Evolutionary conservation across 2,329 filamentous ascomycete genomes (phyloP).

Genomic region (Penicillium sp.): DNA sequence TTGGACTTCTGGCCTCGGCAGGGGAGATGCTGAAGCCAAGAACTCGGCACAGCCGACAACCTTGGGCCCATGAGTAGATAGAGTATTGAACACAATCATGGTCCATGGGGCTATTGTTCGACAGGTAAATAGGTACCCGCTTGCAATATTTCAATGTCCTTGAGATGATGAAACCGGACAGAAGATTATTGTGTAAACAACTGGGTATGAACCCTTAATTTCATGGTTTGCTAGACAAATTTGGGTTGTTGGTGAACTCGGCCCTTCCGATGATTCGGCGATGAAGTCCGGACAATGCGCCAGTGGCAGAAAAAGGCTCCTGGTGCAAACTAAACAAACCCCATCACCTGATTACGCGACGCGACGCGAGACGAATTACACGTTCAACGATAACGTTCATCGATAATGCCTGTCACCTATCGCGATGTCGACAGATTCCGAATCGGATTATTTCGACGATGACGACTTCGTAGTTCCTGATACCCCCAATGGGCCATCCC

Average conservation of each 20-base stretch:
- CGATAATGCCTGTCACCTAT: not conserved
- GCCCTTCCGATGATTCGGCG: too few species aligned
- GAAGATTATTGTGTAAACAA: not conserved
- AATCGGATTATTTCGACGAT: conserved; percentile 32
- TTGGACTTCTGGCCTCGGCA: not conserved
- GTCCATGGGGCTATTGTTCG: not conserved
- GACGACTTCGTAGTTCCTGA: conserved; percentile 31
- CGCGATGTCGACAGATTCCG: conserved; percentile 31
- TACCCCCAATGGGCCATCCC: conserved; percentile 22
- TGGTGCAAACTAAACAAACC: conserved; percentile 13
- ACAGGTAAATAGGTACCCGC: not conserved
- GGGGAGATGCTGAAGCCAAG: not conserved
- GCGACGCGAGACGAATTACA: conserved; percentile 4
- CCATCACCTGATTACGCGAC: conserved; percentile 15
- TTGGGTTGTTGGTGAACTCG: not conserved
- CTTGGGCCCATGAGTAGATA: too few species aligned
- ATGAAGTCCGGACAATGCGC: not conserved
- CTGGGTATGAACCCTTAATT: too few species aligned
- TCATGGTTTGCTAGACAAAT: too few species aligned
- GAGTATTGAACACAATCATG: not conserved
- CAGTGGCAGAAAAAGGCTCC: not conserved
- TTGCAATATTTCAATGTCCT: not conserved
- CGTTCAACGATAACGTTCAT: conserved; percentile 2
- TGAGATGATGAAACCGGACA: not conserved
- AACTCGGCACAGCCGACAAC: not conserved